Evolutionary conservation across 805 yeast species (phyloP).

Genomic region (Lachancea waltii): DNA sequence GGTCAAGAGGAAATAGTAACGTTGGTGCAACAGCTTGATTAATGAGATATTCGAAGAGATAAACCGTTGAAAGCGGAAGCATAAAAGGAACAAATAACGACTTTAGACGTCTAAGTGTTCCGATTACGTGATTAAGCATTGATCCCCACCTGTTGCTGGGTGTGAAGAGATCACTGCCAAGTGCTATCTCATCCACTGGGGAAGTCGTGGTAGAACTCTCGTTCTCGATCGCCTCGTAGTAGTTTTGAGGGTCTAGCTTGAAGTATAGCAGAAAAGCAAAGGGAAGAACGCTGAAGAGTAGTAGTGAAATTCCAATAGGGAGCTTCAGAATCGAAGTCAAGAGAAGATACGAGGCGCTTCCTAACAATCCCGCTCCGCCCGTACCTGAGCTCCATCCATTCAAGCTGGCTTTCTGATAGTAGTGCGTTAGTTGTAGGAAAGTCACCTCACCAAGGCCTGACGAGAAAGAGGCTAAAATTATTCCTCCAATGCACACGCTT

Average conservation of each 20-base stretch:
- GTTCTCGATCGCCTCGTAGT: slow-evolving; percentile 8
- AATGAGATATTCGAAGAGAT: slow-evolving; percentile 78
- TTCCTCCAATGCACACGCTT: slow-evolving; percentile 50
- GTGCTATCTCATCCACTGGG: no score
- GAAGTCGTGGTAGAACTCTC: not conserved
- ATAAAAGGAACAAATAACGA: slow-evolving; percentile 59
- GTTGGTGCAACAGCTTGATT: slow-evolving; percentile 94
- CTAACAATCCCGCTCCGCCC: slow-evolving; percentile 90
- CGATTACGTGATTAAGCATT: slow-evolving; percentile 16
- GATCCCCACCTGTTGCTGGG: slow-evolving; percentile 5
- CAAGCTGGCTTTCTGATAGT: slow-evolving; percentile 52
- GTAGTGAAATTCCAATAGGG: slow-evolving; percentile 46
- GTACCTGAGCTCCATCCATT: slow-evolving; percentile 93
- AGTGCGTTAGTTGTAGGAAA: slow-evolving; percentile 81
- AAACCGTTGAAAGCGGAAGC: slow-evolving; percentile 79
- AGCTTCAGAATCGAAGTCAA: slow-evolving; percentile 64
- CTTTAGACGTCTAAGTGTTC: slow-evolving; percentile 32
- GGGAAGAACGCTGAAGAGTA: slow-evolving; percentile 54
- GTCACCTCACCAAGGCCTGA: slow-evolving; percentile 91
- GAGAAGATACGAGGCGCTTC: slow-evolving; percentile 64
- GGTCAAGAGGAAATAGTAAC: slow-evolving; percentile 63
- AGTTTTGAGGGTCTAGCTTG: slow-evolving; percentile 17
- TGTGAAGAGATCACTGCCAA: slow-evolving; percentile 4
- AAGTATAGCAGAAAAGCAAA: slow-evolving; percentile 41
- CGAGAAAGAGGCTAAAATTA: slow-evolving; percentile 70